Percentiles rank a stretch among this genome's conserved stretches.
phyloP scores from a whole-genome alignment of 176 grass and related monocot genomes.

The Thalia dealbata region DNA sequence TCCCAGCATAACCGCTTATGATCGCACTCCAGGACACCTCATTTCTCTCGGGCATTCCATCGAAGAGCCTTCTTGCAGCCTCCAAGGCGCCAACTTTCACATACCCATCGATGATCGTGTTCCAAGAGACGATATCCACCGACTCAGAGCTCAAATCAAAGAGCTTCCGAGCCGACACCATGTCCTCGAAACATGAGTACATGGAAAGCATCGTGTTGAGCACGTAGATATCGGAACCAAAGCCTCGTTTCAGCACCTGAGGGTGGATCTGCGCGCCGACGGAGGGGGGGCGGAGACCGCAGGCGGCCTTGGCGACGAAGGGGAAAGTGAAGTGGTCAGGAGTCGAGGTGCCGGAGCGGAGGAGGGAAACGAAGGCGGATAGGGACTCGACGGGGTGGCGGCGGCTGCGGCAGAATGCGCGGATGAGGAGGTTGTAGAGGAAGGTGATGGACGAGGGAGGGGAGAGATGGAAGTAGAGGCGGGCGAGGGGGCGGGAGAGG shows the following conservation, averaged over 20 bases:
- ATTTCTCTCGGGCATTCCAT: slow-evolving; percentile 45
- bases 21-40: slow-evolving; percentile 62
- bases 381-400: slow-evolving; percentile 6
- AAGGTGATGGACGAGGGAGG: slow-evolving; percentile 40
- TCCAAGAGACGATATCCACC: slow-evolving; percentile 59
- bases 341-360: slow-evolving; percentile 30
- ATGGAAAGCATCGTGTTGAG: slow-evolving; percentile 47
- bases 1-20: slow-evolving; percentile 35
- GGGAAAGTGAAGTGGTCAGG: slow-evolving; percentile 32
- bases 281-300: slow-evolving; percentile 4
- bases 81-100: slow-evolving; percentile 35
- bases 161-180: slow-evolving; percentile 34
- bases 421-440: slow-evolving; percentile 66
- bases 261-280: slow-evolving; percentile 45
- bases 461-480: slow-evolving; percentile 47
- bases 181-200: slow-evolving; percentile 45
- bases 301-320: slow-evolving; percentile 12
- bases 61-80: slow-evolving; percentile 32
- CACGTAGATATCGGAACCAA: slow-evolving; percentile 37
- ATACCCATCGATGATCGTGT: slow-evolving; percentile 44
- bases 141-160: slow-evolving; percentile 31
- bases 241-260: slow-evolving; percentile 42
- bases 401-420: slow-evolving; percentile 25
- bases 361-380: slow-evolving; percentile 8
- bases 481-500: slow-evolving; percentile 31